Percentiles rank a stretch among this genome's conserved stretches.
phyloP scores from a whole-genome alignment of 768 basidiomycete species.

The Lactarius evosmus region DNA sequence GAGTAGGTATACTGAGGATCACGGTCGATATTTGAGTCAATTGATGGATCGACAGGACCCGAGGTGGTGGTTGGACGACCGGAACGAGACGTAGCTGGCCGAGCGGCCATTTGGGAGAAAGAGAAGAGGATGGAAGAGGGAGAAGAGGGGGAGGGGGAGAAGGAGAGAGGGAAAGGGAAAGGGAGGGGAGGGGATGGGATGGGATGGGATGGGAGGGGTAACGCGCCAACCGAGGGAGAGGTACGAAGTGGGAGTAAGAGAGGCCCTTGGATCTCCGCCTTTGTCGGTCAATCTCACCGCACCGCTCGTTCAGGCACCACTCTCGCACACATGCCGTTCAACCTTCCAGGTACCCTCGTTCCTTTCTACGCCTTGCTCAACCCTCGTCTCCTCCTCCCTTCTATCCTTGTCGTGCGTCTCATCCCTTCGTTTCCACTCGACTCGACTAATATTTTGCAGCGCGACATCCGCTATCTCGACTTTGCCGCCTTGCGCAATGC shows the following conservation, averaged over 20 bases:
- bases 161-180: background rate
- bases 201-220: background rate
- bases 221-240: background rate
- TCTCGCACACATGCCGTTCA: constrained; percentile 70
- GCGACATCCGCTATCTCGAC: constrained; percentile 85
- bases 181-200: background rate
- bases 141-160: background rate
- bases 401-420: constrained; percentile 62
- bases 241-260: constrained; percentile 5
- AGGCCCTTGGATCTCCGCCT: background rate
- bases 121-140: background rate
- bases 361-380: constrained; percentile 67
- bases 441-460: constrained; percentile 37
- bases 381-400: constrained; percentile 67
- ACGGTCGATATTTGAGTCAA: constrained; percentile 30
- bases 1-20: constrained; percentile 42
- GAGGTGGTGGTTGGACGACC: constrained; percentile 32
- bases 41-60: constrained; percentile 16
- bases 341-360: constrained; percentile 65
- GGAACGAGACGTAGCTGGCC: constrained; percentile 30
- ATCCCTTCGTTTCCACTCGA: background rate
- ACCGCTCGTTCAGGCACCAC: background rate
- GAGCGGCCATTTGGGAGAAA: constrained; percentile 18
- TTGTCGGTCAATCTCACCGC: background rate
- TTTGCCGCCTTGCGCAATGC: constrained; percentile 65